phyloP scores from a whole-genome alignment of 371 early-diverging fungal genomes.

The Lichtheimia hyalospora region DNA sequence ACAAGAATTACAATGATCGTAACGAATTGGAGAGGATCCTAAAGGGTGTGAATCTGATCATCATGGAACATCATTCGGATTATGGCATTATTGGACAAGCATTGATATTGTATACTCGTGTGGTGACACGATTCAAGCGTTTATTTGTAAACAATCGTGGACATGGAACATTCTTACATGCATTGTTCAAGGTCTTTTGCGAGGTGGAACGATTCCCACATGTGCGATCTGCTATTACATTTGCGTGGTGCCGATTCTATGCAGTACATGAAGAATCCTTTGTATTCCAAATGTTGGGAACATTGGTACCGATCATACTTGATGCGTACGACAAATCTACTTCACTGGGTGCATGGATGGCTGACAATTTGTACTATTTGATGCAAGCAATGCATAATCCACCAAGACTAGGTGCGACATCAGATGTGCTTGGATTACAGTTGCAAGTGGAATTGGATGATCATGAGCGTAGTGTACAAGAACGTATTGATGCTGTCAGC shows the following conservation, averaged over 20 bases:
- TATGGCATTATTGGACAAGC: constrained; percentile 61
- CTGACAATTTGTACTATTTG: constrained; percentile 39
- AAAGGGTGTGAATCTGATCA: constrained; percentile 58
- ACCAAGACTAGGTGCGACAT: constrained; percentile 38
- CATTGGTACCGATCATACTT: constrained; percentile 58
- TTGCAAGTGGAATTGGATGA: constrained; percentile 53
- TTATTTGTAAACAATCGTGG: constrained; percentile 63
- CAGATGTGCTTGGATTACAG: constrained; percentile 47
- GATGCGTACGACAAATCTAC: constrained; percentile 35
- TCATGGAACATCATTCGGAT: constrained; percentile 54
- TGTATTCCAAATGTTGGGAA: constrained; percentile 68
- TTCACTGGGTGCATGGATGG: constrained; percentile 43
- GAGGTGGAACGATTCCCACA: constrained; percentile 43
- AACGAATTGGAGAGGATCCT: constrained; percentile 55
- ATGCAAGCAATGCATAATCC: constrained; percentile 47
- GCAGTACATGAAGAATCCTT: constrained; percentile 68
- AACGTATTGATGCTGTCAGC: constrained; percentile 44
- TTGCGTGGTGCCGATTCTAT: constrained; percentile 62
- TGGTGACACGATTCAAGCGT: constrained; percentile 57
- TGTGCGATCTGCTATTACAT: constrained; percentile 56
- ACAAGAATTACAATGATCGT: constrained; percentile 59
- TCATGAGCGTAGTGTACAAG: constrained; percentile 44
- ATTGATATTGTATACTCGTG: constrained; percentile 54
- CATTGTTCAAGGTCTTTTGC: constrained; percentile 65
- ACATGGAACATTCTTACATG: constrained; percentile 56